A percentile compares a stretch with the other conserved stretches of the same genome.
Evolutionary conservation across 495 filamentous ascomycete species (phyloP).

Genomic region (Aspergillus taichungensis): DNA sequence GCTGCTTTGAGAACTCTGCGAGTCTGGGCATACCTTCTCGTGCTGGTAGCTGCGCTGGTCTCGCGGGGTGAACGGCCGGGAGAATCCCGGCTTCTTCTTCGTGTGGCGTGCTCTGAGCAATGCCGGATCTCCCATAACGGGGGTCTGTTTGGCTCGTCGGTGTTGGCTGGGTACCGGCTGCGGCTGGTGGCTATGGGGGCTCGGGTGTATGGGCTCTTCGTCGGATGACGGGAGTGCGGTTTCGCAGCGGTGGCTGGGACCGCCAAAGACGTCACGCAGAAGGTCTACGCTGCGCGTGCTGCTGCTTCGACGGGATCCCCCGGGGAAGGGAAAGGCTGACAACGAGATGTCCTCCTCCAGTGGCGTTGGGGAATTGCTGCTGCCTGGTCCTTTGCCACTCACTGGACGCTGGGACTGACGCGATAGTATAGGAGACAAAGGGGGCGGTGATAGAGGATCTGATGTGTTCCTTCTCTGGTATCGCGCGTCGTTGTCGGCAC

Average conservation of each 20-base stretch:
- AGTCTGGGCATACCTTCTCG: slow-evolving; percentile 18
- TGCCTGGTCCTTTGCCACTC: slow-evolving; percentile 1
- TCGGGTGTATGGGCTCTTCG: slow-evolving; percentile 27
- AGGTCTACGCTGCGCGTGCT: slow-evolving; percentile 21
- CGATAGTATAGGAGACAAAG: slow-evolving; percentile 19
- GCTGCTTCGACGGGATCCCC: slow-evolving; percentile 17
- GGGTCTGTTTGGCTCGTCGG: slow-evolving; percentile 6
- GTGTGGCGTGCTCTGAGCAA: slow-evolving; percentile 1
- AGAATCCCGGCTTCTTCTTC: slow-evolving; percentile 2
- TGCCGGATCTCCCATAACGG: slow-evolving; percentile 7
- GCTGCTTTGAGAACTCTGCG: slow-evolving; percentile 16
- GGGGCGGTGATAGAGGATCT: slow-evolving; percentile 25
- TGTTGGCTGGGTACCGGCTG: slow-evolving; percentile 6
- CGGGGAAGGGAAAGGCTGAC: slow-evolving; percentile 3
- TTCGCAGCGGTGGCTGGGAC: slow-evolving; percentile 13
- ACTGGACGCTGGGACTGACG: slow-evolving; percentile 13
- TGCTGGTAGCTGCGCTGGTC: slow-evolving; percentile 11
- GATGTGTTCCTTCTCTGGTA: slow-evolving; percentile 18
- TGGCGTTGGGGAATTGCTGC: slow-evolving; percentile 16
- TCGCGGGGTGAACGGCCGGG: slow-evolving; percentile 19
- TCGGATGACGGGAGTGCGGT: slow-evolving; percentile 36
- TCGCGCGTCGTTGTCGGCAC: not conserved
- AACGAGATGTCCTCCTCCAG: not conserved
- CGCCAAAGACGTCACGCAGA: slow-evolving; percentile 15
- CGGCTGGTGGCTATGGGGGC: not conserved